Conservation (phyloP, 768 basidiomycete species). For the Lentinula aciculospora region DNA sequence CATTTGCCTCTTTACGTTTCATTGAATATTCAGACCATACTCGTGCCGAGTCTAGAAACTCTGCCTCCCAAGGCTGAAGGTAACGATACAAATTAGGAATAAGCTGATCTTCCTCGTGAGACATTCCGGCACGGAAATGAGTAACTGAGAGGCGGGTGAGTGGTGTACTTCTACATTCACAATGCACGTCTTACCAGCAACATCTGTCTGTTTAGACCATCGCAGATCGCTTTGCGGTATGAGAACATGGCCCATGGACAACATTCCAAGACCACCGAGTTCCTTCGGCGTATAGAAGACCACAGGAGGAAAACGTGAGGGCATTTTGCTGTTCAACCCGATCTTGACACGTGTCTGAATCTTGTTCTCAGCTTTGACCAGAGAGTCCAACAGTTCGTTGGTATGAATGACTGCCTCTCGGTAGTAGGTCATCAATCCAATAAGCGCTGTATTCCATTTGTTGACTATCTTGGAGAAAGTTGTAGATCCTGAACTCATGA, state of each 20-base stretch:
- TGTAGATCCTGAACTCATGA: constrained; percentile 98
- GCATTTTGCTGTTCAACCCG: constrained; percentile 99
- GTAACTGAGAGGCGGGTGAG: constrained; percentile 50
- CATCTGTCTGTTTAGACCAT: constrained; percentile 98
- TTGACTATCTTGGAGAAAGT: constrained; percentile 99
- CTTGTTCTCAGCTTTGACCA: constrained; percentile 99
- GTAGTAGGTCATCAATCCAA: constrained; percentile 97
- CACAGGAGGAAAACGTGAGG: constrained; percentile 95
- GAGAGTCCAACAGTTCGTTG: constrained; percentile 89
- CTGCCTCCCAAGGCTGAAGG: constrained; percentile 95
- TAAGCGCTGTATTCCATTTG: constrained; percentile 95
- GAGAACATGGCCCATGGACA: constrained; percentile 98
- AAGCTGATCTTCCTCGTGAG: constrained; percentile 89
- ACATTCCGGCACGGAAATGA: constrained; percentile 99
- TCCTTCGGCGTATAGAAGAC: constrained; percentile 98
- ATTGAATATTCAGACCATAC: constrained; percentile 99
- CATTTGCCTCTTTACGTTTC: constrained; percentile 99
- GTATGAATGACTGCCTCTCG: constrained; percentile 98
- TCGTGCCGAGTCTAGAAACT: constrained; percentile 95
- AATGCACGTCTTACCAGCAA: constrained; percentile 52
- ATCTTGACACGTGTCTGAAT: constrained; percentile 99
- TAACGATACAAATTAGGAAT: constrained; percentile 98
- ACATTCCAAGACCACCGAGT: constrained; percentile 96
- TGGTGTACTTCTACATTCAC: not conserved
- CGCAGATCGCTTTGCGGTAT: constrained; percentile 97